These are phyloP conservation scores for Sporisorium graminicola DNA, from an alignment of 1,284 basidiomycete genomes.

Conservation along the genomic window DNA sequence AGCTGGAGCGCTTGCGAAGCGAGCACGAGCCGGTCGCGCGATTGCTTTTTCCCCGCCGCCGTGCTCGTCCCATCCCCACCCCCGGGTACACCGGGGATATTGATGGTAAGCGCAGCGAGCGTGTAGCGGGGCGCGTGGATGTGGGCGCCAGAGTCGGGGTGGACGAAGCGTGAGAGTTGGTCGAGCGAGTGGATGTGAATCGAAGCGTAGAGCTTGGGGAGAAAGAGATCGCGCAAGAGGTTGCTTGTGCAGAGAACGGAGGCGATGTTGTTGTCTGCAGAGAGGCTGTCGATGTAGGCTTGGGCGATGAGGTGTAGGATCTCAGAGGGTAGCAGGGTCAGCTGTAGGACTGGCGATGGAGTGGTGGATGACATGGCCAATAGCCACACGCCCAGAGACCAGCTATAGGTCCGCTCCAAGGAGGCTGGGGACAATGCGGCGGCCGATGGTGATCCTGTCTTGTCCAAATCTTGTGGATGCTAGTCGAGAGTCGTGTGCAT, in stretches of 20 bases:
- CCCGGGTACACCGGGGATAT: slow-evolving; percentile 42
- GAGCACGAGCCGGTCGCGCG: slow-evolving; percentile 27
- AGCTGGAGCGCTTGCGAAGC: slow-evolving; percentile 16
- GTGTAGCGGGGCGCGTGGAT: slow-evolving; percentile 16
- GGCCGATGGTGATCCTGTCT: too few relatives aligned
- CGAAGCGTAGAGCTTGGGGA: slow-evolving; percentile 36
- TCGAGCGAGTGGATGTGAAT: slow-evolving; percentile 20
- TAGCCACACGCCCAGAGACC: too few relatives aligned
- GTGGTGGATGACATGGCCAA: neutral
- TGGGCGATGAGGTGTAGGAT: slow-evolving; percentile 34
- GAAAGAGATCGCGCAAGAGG: slow-evolving; percentile 25
- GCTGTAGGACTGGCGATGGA: neutral
- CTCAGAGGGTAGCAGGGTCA: slow-evolving; percentile 22
- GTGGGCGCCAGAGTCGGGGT: slow-evolving; percentile 9
- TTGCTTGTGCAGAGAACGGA: slow-evolving; percentile 18
- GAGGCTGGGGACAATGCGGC: too few relatives aligned
- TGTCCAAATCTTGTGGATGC: neutral
- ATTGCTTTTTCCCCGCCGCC: neutral
- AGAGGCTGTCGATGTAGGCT: slow-evolving; percentile 5
- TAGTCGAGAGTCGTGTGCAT: neutral
- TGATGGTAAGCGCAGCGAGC: slow-evolving; percentile 19
- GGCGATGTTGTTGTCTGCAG: slow-evolving; percentile 8
- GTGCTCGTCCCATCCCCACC: slow-evolving; percentile 17
- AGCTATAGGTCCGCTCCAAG: neutral
- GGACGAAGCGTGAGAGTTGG: slow-evolving; percentile 24